A percentile compares a stretch with the other conserved stretches of the same genome.
Conservation (phyloP, 78 protist genomes). For the Cavenderia fasciculata region DNA sequence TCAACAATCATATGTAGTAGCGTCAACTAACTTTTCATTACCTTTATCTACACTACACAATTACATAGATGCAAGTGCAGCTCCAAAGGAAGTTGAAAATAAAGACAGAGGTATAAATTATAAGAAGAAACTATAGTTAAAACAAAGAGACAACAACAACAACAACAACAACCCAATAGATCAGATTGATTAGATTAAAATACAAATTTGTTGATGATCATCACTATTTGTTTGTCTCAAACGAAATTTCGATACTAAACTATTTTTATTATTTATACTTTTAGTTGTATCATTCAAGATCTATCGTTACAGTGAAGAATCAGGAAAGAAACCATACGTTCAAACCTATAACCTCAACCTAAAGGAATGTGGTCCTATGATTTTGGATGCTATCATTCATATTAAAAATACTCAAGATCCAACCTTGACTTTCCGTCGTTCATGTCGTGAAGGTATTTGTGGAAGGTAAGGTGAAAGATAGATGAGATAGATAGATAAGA, state of each 20-base stretch:
- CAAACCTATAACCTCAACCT: slow-evolving; percentile 83
- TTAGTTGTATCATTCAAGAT: slow-evolving; percentile 61
- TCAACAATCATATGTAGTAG: background rate
- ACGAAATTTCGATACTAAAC: background rate
- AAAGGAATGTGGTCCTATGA: slow-evolving; percentile 94
- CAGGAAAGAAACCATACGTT: slow-evolving; percentile 83
- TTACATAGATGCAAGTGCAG: background rate
- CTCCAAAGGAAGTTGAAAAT: background rate
- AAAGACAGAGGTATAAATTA: background rate
- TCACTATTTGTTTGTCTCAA: background rate
- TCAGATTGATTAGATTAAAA: background rate
- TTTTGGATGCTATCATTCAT: slow-evolving; percentile 88
- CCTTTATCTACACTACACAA: background rate
- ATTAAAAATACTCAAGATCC: slow-evolving; percentile 92
- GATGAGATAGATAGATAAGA: background rate
- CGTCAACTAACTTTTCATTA: too few species aligned
- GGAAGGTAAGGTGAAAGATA: slow-evolving; percentile 64
- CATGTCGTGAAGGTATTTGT: slow-evolving; percentile 96
- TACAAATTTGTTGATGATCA: background rate
- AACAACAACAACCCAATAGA: background rate
- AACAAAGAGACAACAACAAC: background rate
- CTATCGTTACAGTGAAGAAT: slow-evolving; percentile 80
- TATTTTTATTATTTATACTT: too few species aligned
- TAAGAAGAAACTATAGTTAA: background rate
- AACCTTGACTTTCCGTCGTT: slow-evolving; percentile 93